Conservation (phyloP, 352 stramenopile species). For the Globisporangium cylindrosporum region DNA sequence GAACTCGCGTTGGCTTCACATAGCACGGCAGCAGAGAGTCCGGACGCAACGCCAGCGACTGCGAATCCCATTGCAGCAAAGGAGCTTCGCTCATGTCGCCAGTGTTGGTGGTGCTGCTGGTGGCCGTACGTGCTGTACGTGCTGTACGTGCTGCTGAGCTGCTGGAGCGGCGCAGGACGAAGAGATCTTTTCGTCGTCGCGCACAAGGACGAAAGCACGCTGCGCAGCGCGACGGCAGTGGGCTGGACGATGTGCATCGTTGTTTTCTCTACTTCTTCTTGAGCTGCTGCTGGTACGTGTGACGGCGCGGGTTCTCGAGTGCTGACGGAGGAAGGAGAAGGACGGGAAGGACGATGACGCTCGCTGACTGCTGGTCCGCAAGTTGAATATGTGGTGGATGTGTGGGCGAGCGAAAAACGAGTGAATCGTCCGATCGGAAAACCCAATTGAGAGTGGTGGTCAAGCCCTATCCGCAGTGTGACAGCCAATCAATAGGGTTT, state of each 20-base stretch:
- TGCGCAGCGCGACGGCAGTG: slow-evolving; percentile 2
- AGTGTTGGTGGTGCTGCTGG: background rate
- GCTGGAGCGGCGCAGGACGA: slow-evolving; percentile 1
- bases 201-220: slow-evolving; percentile 7
- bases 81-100: background rate
- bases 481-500: too few species aligned
- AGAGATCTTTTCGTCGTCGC: slow-evolving; percentile 4
- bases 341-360: background rate
- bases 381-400: slow-evolving; percentile 3
- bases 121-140: background rate
- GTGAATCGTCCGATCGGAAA: background rate
- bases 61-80: background rate
- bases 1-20: slow-evolving; percentile 16
- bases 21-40: slow-evolving; percentile 7
- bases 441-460: too few species aligned
- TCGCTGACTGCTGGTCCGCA: background rate
- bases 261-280: background rate
- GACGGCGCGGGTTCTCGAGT: background rate
- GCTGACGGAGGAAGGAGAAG: background rate
- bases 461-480: too few species aligned
- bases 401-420: background rate
- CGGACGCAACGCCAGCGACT: slow-evolving; percentile 6
- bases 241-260: slow-evolving; percentile 9
- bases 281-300: background rate
- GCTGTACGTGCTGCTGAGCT: background rate